Percentiles rank a stretch among this genome's conserved stretches.
Conservation (phyloP, 768 basidiomycete species). For the Phylloporus sp. region DNA sequence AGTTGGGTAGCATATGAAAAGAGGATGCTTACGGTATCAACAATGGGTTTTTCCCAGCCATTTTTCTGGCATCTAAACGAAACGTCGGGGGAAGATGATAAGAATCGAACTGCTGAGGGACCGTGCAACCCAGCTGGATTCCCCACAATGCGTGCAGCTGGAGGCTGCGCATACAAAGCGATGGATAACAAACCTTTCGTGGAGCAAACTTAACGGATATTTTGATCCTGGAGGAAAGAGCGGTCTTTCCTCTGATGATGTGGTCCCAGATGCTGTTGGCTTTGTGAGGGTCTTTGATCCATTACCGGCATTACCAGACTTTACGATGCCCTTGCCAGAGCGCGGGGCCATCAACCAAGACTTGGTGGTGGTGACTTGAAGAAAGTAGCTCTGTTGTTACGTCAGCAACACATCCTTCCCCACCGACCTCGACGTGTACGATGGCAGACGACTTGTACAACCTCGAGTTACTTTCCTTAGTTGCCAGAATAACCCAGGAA, state of each 20-base stretch:
- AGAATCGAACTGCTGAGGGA: neutral
- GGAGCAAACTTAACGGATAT: slow-evolving; percentile 71
- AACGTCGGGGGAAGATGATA: neutral
- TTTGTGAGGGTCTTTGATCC: slow-evolving; percentile 52
- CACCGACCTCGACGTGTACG: slow-evolving; percentile 8
- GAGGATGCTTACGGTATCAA: slow-evolving; percentile 59
- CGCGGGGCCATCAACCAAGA: slow-evolving; percentile 62
- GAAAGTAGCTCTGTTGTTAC: no score
- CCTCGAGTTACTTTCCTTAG: slow-evolving; percentile 89
- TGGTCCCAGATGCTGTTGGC: slow-evolving; percentile 11
- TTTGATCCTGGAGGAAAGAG: slow-evolving; percentile 85
- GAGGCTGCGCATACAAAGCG: neutral
- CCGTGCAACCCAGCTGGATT: neutral
- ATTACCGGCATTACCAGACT: slow-evolving; percentile 88
- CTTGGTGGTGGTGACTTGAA: no score
- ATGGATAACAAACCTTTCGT: slow-evolving; percentile 57
- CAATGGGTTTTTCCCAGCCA: slow-evolving; percentile 80
- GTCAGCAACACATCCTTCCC: slow-evolving; percentile 15
- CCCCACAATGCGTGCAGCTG: neutral
- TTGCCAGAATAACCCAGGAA: slow-evolving; percentile 90
- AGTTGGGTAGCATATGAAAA: neutral
- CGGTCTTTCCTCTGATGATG: slow-evolving; percentile 42
- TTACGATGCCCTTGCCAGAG: slow-evolving; percentile 63
- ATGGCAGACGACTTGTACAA: slow-evolving; percentile 86
- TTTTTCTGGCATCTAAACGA: slow-evolving; percentile 73